Percentiles rank a stretch among this genome's conserved stretches.
These are phyloP conservation scores for Ustilago bromivora DNA, from an alignment of 1,284 basidiomycete species.

Conservation along the genomic window DNA sequence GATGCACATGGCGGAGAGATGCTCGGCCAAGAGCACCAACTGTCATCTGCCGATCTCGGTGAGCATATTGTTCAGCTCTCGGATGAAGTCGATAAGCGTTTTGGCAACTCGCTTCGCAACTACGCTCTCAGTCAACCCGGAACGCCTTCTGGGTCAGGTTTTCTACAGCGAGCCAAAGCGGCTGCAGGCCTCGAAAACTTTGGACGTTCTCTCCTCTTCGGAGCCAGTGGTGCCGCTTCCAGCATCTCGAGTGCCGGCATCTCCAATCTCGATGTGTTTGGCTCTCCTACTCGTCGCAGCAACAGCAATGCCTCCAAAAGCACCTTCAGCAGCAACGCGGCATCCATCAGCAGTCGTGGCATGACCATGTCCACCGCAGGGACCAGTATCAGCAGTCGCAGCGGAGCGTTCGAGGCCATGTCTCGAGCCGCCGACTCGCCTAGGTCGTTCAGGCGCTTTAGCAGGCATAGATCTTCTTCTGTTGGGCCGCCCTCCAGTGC, in stretches of 20 bases:
- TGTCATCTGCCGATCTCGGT: conserved; percentile 38
- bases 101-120: conserved; percentile 18
- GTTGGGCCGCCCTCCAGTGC: conserved; percentile 34
- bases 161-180: conserved; percentile 54
- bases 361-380: conserved; percentile 53
- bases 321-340: conserved; percentile 46
- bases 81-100: conserved; percentile 42
- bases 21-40: conserved; percentile 23
- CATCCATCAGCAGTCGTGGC: conserved; percentile 46
- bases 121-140: conserved; percentile 31
- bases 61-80: conserved; percentile 39
- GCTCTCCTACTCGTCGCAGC: conserved; percentile 50
- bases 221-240: conserved; percentile 34
- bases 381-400: conserved; percentile 60
- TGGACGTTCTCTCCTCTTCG: conserved; percentile 54
- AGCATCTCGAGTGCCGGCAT: conserved; percentile 45
- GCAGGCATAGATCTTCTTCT: conserved; percentile 39
- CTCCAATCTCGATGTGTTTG: conserved; percentile 55
- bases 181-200: conserved; percentile 58
- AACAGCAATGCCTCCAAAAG: conserved; percentile 58
- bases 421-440: conserved; percentile 31
- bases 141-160: conserved; percentile 35
- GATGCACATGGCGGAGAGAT: conserved; percentile 21
- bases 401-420: conserved; percentile 27
- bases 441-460: conserved; percentile 31